Percentiles rank a stretch among this genome's conserved stretches.
Evolutionary conservation across 345 rosid species (phyloP).

Genomic region (Rhodamnia rubescens): DNA sequence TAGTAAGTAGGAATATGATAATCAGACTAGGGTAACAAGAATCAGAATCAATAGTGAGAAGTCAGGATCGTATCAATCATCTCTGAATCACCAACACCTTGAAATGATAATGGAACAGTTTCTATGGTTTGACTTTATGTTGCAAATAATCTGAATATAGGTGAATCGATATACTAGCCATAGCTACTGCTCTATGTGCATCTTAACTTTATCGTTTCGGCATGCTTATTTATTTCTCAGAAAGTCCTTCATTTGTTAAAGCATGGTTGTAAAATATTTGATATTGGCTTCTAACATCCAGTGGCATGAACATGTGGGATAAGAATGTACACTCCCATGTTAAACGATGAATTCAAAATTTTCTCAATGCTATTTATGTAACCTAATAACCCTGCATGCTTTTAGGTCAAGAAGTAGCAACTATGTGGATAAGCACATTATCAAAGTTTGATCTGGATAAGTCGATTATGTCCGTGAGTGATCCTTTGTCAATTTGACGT

Average conservation of each 20-base stretch:
- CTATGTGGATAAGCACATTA: not conserved
- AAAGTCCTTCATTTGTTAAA: not conserved
- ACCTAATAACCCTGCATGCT: not conserved
- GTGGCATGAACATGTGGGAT: not conserved
- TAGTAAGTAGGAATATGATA: not conserved
- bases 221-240: not conserved
- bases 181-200: not conserved
- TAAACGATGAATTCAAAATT: not conserved
- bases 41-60: not conserved
- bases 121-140: not conserved
- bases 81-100: not conserved
- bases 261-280: not conserved
- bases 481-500: not conserved
- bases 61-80: not conserved
- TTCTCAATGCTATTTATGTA: not conserved
- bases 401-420: not conserved
- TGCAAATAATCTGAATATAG: not conserved
- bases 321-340: not conserved
- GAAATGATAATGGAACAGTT: not conserved
- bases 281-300: not conserved
- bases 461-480: not conserved
- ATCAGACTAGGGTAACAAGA: not conserved
- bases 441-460: not conserved
- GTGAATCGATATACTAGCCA: not conserved
- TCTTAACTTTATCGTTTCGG: not conserved